Conservation (phyloP, 2,329 filamentous ascomycete species). For the Ophiostoma perfectum region DNA sequence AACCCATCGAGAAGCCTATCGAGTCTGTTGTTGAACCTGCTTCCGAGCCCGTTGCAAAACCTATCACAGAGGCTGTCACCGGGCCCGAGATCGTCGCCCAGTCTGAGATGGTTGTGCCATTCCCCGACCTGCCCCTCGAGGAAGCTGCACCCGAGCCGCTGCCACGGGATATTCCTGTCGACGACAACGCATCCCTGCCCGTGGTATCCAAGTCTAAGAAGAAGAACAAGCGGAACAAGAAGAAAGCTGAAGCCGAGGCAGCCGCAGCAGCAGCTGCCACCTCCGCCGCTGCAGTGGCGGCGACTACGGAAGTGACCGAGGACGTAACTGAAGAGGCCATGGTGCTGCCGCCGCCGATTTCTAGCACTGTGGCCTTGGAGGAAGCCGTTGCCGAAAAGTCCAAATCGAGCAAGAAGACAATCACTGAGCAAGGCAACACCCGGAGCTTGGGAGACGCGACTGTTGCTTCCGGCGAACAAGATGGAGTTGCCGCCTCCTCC, state of each 20-base stretch:
- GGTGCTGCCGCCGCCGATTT: background rate
- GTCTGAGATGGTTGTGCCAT: background rate
- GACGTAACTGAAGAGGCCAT: background rate
- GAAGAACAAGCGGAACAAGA: slow-evolving; percentile 10
- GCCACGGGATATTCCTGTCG: background rate
- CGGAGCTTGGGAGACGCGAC: background rate
- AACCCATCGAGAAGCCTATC: background rate
- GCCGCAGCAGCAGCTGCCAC: background rate
- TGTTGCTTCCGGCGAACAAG: background rate
- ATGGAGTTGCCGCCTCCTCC: slow-evolving; percentile 11
- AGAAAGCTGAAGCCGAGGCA: background rate
- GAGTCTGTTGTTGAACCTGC: background rate
- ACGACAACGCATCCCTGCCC: background rate
- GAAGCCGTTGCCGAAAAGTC: background rate
- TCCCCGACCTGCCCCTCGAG: slow-evolving; percentile 3
- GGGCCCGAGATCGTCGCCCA: background rate
- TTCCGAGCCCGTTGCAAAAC: background rate
- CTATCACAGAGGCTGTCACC: background rate
- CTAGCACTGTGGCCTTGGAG: background rate
- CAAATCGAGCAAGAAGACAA: slow-evolving; percentile 3
- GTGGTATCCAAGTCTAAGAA: background rate
- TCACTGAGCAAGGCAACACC: background rate
- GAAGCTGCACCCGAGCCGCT: background rate
- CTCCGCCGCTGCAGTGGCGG: background rate
- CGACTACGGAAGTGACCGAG: too few species aligned